phyloP scores from a whole-genome alignment of 345 rosid genomes.

The Mallotus nudiflorus region DNA sequence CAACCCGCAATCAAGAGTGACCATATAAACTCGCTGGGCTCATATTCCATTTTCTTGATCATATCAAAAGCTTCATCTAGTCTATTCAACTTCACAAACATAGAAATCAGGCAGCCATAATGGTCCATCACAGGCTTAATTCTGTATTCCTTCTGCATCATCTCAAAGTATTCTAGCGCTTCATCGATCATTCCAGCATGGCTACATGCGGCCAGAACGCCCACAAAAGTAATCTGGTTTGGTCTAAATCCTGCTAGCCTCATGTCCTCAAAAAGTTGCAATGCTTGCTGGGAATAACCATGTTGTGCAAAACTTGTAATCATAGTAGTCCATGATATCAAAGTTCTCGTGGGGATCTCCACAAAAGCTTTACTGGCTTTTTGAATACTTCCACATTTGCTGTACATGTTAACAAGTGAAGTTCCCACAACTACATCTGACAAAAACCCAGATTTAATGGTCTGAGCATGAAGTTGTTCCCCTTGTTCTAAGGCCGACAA shows the following conservation, averaged over 20 bases:
- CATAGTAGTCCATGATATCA: constrained; percentile 66
- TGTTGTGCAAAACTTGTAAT: constrained; percentile 47
- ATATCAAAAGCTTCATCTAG: constrained; percentile 50
- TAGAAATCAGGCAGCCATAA: constrained; percentile 43
- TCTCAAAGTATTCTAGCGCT: constrained; percentile 47
- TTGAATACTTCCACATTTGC: constrained; percentile 53
- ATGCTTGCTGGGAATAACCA: constrained; percentile 42
- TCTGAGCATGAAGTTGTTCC: constrained; percentile 57
- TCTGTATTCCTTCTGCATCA: constrained; percentile 50
- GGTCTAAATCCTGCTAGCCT: constrained; percentile 49
- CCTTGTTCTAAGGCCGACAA: constrained; percentile 48
- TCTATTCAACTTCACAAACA: constrained; percentile 47
- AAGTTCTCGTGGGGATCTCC: constrained; percentile 52
- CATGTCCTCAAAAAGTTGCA: constrained; percentile 67
- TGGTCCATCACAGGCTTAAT: constrained; percentile 53
- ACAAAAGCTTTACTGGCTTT: constrained; percentile 47
- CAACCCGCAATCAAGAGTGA: constrained; percentile 48
- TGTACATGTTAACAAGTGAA: constrained; percentile 57
- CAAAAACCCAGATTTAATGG: constrained; percentile 43
- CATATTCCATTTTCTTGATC: constrained; percentile 42
- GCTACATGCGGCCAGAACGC: constrained; percentile 59
- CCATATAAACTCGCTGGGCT: constrained; percentile 47
- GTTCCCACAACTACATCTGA: constrained; percentile 53
- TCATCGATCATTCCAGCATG: constrained; percentile 50
- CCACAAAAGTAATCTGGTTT: constrained; percentile 55